phyloP scores from a whole-genome alignment of 306 rosid genomes.

The Ammopiptanthus mongolicus region DNA sequence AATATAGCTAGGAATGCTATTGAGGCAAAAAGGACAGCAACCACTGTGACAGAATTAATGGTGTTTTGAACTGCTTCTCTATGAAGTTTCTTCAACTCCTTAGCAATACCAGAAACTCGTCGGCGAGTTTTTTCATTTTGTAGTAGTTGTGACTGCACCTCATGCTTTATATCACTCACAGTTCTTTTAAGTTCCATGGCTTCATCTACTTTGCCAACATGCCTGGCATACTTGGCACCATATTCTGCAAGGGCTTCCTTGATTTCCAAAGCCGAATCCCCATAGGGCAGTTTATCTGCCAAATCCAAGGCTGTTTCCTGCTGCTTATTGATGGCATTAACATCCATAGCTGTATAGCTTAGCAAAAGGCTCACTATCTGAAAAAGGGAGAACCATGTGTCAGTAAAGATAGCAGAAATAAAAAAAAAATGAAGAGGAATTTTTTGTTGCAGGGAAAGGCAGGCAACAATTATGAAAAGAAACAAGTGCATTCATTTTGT shows the following conservation, averaged over 20 bases:
- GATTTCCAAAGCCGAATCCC: constrained; percentile 67
- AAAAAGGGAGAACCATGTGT: constrained; percentile 21
- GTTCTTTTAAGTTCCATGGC: constrained; percentile 93
- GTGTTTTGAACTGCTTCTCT: constrained; percentile 94
- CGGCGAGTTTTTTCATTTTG: constrained; percentile 80
- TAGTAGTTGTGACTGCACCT: constrained; percentile 76
- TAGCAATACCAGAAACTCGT: constrained; percentile 90
- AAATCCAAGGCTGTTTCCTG: constrained; percentile 88
- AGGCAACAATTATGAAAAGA: background rate
- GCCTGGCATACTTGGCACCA: constrained; percentile 84
- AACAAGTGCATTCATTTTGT: background rate
- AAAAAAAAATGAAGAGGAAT: background rate
- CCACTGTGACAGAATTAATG: constrained; percentile 74
- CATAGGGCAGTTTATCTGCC: constrained; percentile 77
- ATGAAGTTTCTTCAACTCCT: constrained; percentile 88
- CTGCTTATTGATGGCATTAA: constrained; percentile 75
- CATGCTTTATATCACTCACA: constrained; percentile 93
- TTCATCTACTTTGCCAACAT: constrained; percentile 80
- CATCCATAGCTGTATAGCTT: constrained; percentile 50
- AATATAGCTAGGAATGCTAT: constrained; percentile 94
- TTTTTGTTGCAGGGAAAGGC: background rate
- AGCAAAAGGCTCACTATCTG: constrained; percentile 73
- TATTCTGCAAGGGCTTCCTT: constrained; percentile 61
- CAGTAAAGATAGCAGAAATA: background rate
- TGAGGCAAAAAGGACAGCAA: constrained; percentile 92